These are phyloP conservation scores for Candida tropicalis DNA, from an alignment of 1,139 yeast species.

Conservation along the genomic window DNA sequence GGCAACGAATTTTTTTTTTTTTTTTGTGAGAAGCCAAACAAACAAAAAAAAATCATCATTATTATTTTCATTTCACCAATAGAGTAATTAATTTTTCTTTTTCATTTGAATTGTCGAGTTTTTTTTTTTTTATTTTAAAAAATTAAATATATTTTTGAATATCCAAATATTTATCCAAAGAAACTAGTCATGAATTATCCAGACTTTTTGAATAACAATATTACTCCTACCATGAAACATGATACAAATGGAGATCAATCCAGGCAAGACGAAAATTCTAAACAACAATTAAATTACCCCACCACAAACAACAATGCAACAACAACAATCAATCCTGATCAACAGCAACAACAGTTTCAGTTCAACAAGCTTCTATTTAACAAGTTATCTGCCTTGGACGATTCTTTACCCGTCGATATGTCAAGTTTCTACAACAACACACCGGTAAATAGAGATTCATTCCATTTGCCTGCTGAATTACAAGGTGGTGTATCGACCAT, in stretches of 20 bases:
- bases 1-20: background rate
- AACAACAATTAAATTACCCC: constrained; percentile 2
- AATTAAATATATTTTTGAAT: too few species aligned
- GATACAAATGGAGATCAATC: constrained; percentile 1
- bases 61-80: background rate
- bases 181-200: constrained; percentile 32
- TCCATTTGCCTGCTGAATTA: constrained; percentile 57
- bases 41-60: too few species aligned
- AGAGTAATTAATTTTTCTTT: background rate
- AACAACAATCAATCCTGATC: constrained; percentile 2
- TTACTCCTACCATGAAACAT: constrained; percentile 1
- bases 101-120: too few species aligned
- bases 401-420: constrained; percentile 10
- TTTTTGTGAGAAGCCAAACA: too few species aligned
- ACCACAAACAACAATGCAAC: constrained; percentile 1
- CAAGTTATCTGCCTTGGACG: constrained; percentile 30
- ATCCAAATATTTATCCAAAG: too few species aligned
- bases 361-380: constrained; percentile 33
- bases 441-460: constrained; percentile 23
- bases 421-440: constrained; percentile 9
- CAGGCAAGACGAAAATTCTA: background rate
- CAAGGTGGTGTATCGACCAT: constrained; percentile 68
- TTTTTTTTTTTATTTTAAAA: too few species aligned
- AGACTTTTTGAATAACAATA: constrained; percentile 29
- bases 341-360: constrained; percentile 14